A percentile compares a stretch with the other conserved stretches of the same genome.
Conservation (phyloP, 495 filamentous ascomycete genomes). For the Podospora didyma region DNA sequence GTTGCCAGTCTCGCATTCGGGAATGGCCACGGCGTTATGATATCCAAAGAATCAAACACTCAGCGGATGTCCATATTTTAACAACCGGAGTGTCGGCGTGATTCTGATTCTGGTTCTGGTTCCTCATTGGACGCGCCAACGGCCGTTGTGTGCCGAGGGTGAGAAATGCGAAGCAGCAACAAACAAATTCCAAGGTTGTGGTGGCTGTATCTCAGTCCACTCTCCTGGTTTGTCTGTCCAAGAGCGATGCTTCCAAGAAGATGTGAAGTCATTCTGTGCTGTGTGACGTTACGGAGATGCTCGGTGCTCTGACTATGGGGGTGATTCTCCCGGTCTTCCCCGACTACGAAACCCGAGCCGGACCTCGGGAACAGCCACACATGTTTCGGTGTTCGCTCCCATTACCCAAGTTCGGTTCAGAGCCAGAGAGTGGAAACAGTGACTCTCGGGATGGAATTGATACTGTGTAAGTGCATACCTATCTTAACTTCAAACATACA, state of each 20-base stretch:
- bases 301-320: slow-evolving; percentile 7
- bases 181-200: too few species aligned
- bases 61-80: not conserved
- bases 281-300: slow-evolving; percentile 1
- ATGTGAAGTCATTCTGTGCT: not conserved
- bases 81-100: not conserved
- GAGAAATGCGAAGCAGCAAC: not conserved
- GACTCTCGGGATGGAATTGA: too few species aligned
- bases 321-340: slow-evolving; percentile 17
- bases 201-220: not conserved
- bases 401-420: not conserved
- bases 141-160: not conserved
- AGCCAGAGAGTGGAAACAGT: not conserved
- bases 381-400: slow-evolving; percentile 2
- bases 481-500: too few species aligned
- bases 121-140: not conserved
- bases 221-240: not conserved
- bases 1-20: slow-evolving; percentile 29
- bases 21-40: slow-evolving; percentile 37
- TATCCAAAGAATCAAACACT: slow-evolving; percentile 31
- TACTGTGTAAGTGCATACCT: too few species aligned
- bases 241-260: not conserved
- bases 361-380: slow-evolving; percentile 23
- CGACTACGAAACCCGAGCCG: slow-evolving; percentile 20
- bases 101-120: not conserved